These are phyloP conservation scores for Hymenoscyphus scutula DNA, from an alignment of 2,329 filamentous ascomycete species.

Conservation along the genomic window DNA sequence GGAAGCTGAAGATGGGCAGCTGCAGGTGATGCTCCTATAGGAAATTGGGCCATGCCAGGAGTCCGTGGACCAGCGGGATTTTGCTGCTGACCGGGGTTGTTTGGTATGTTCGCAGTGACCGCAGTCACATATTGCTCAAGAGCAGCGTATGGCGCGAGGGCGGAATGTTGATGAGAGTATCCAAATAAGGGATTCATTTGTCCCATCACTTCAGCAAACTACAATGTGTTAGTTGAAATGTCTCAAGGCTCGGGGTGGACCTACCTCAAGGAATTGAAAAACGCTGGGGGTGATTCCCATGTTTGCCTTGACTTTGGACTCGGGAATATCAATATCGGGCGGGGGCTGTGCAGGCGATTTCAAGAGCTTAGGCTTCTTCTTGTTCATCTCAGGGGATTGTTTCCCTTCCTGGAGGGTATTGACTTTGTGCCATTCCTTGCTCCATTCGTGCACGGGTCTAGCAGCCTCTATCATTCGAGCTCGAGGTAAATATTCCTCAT, in stretches of 20 bases:
- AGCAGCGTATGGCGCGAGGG: constrained; percentile 54
- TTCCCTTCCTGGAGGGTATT: constrained; percentile 55
- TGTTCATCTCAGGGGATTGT: constrained; percentile 64
- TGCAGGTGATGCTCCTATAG: constrained; percentile 59
- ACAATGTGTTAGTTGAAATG: constrained; percentile 31
- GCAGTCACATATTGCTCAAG: constrained; percentile 58
- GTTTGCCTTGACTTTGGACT: constrained; percentile 53
- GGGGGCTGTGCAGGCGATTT: constrained; percentile 60
- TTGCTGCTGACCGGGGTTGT: constrained; percentile 24
- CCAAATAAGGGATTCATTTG: constrained; percentile 64
- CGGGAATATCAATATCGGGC: constrained; percentile 60
- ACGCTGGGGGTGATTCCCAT: constrained; percentile 61
- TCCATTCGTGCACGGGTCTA: constrained; percentile 60
- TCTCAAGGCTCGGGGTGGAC: constrained; percentile 7
- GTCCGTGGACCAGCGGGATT: constrained; percentile 32
- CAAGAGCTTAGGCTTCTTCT: constrained; percentile 60
- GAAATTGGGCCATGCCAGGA: constrained; percentile 42
- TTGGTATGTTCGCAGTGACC: constrained; percentile 41
- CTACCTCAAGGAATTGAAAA: constrained; percentile 63
- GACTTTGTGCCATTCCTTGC: constrained; percentile 62
- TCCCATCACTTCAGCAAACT: constrained; percentile 65
- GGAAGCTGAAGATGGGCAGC: constrained; percentile 59
- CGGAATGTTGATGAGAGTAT: constrained; percentile 54
- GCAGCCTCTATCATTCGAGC: constrained; percentile 60
- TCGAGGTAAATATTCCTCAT: constrained; percentile 82